Conservation (phyloP, 163 green algal genomes). For the Chlorella variabilis region DNA sequence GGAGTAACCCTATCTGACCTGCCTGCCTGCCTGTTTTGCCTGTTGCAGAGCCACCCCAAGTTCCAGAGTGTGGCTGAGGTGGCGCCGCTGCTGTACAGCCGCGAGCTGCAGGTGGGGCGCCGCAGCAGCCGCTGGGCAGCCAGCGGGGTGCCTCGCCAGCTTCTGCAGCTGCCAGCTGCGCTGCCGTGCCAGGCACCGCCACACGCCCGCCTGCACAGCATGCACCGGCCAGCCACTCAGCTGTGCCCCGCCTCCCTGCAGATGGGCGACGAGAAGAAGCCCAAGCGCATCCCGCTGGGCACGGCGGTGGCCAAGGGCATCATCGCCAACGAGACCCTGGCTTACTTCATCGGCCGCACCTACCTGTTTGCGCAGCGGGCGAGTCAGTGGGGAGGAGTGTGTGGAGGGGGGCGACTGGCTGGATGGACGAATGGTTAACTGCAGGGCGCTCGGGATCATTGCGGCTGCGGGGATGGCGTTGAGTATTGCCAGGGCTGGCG, state of each 20-base stretch:
- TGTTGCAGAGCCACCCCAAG: conserved; percentile 82
- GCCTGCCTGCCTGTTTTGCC: no score
- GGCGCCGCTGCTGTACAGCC: conserved; percentile 89
- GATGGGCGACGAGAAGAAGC: conserved; percentile 84
- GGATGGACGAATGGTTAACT: no score
- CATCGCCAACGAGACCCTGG: conserved; percentile 98
- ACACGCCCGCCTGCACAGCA: no score
- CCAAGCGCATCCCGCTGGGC: conserved; percentile 80
- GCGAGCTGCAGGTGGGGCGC: conserved; percentile 62
- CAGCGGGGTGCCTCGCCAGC: no score
- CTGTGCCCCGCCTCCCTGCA: conserved; percentile 35
- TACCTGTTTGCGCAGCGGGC: conserved; percentile 89
- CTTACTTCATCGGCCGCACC: conserved; percentile 99
- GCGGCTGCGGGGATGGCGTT: no score
- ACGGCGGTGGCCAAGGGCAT: conserved; percentile 84
- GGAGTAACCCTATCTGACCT: no score
- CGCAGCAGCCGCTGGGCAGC: no score
- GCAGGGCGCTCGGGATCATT: no score
- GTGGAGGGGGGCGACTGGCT: no score
- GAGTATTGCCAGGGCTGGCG: no score
- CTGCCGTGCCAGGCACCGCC: no score
- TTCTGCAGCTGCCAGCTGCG: no score
- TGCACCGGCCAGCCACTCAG: background rate
- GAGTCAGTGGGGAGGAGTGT: background rate
- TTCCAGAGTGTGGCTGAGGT: conserved; percentile 86